Evolutionary conservation across 1,284 basidiomycete species (phyloP).

Genomic region (Pseudozyma hubeiensis): DNA sequence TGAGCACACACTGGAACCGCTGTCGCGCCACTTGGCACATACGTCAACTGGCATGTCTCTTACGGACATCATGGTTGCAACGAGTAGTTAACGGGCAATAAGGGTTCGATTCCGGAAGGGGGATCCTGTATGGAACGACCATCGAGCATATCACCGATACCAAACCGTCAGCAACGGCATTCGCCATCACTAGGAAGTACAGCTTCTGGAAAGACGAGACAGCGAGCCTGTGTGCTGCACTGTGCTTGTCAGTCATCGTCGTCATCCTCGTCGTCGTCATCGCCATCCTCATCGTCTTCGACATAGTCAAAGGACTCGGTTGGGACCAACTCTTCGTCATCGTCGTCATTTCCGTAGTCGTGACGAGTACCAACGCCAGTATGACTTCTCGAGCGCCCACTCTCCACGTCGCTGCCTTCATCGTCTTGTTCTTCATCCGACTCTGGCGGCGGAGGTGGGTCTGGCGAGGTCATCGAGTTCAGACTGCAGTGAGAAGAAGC

Average conservation of each 20-base stretch:
- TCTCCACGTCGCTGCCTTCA: not conserved
- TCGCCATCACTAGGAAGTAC: too few species aligned
- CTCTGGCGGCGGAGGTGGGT: conserved; percentile 34
- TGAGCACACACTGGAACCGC: too few species aligned
- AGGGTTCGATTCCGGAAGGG: too few species aligned
- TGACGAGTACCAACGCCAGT: not conserved
- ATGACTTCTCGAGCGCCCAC: not conserved
- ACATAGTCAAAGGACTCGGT: conserved; percentile 11
- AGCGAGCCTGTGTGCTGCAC: too few species aligned
- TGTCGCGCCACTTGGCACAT: too few species aligned
- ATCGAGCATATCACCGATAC: conserved; percentile 14
- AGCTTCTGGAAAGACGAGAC: too few species aligned
- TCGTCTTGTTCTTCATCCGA: conserved; percentile 11
- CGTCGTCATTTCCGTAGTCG: conserved; percentile 1
- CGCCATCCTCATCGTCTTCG: conserved; percentile 11
- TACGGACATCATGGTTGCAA: too few species aligned
- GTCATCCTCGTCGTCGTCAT: conserved; percentile 9
- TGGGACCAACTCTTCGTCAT: conserved; percentile 9
- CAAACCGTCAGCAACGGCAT: conserved; percentile 1
- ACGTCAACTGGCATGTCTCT: too few species aligned
- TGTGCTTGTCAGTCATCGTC: conserved; percentile 2
- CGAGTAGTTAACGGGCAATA: too few species aligned
- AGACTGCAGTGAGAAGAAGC: conserved; percentile 8
- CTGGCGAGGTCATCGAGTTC: conserved; percentile 44
- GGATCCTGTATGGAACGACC: too few species aligned